Evolutionary conservation across 2,329 filamentous ascomycete genomes (phyloP), one percentile per base, ranked within the genome.

Genomic region (Sarocladiaceae sp.): DNA sequence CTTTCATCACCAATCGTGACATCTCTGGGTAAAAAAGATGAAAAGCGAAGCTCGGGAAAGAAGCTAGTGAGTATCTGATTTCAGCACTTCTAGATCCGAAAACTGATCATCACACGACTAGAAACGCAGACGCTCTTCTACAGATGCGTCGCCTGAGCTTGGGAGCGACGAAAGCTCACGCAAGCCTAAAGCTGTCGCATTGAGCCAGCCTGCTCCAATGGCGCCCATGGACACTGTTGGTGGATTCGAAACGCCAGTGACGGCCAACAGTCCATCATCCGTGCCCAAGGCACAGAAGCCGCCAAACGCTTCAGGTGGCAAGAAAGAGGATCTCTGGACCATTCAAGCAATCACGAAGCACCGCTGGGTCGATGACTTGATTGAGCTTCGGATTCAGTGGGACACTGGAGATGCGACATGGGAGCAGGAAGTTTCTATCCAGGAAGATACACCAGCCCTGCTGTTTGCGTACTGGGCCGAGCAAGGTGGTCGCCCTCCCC

Each of bases 381-480:
- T 70, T 1, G 57, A 69, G 20, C 57, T 71, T 4, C 50, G 58
- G 7, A 61, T 70, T 4, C 56, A 66, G 22, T 71, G 68, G 68
- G 60, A 60, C 6, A 35, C 51, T 2, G 62, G 64, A 18, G 54
- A 61, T 3, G 37, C 46, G 2, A 70, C 66, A 1, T 71, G 68
- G 68, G 66, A 68, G 46, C 58, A 62, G 10, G 68, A 71, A 50
- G 54, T 57, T 8, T 59, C 58, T 31, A 55, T 71, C 17, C 68
- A 71, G 44, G 53, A 58, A 23, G 68, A 71, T 44, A 62, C 60
- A 23, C 65, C 59, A 6, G 50, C 62, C 1, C 54, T 57, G 1
- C 61, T 71, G 5, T 60, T 71, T 18, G 56, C 53, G 3, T 71
- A 66, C 54, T 71, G 68, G 68, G 48, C 60, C 35, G 37, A 39